Base-by-base conservation (phyloP, 1,284 basidiomycete genomes). In the Leccinum fuscescens region DNA sequence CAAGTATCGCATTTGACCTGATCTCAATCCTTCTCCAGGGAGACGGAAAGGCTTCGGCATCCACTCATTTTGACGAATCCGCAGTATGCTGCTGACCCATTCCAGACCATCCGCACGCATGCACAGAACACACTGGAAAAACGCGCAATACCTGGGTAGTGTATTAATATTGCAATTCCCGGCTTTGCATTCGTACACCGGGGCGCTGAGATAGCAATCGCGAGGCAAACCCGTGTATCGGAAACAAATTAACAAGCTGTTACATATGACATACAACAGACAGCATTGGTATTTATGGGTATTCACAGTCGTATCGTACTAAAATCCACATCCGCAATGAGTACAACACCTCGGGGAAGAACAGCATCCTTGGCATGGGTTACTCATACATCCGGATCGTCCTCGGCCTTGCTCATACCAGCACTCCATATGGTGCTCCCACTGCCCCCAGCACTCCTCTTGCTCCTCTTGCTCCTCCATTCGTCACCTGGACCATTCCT, bases 401-500 rank as follows among this genome's bases (percentile, higher is more conserved):
- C 84, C 9, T 75, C 83, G 46, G 78, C 78, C 48, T 76, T 82
- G 66, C 86, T 86, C 86, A 91, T 86, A 27, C 90, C 90, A 52
- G 90, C 90, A 69, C 90, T 92, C 86, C 87, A 92, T 27, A 92
- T 88, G 1, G 90, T 92, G 70, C 89, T 89, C 2, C 86, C 88
- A 66, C 83, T 83, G 46, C 85, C 86, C 50, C 84, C 85, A 59
- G 79, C 84, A 20, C 82, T 85, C 17, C 80, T 82, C 58, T 75
- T 80, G 64, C 83, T 85, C 64, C 82, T 82, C 59, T 80, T 73
- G 58, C 83, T 80, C 64, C 84, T 83, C 68, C 88, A 80, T 59
- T 85, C 80, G 52, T 76, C 78, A 63, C 73, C 79, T 53, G 68
- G 76, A 63, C 65, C 75, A 59, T 76, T 78, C 56, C 83, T 76